These are phyloP conservation scores for Croton laevigatus DNA, from an alignment of 441 rosid species.

Conservation along the genomic window DNA sequence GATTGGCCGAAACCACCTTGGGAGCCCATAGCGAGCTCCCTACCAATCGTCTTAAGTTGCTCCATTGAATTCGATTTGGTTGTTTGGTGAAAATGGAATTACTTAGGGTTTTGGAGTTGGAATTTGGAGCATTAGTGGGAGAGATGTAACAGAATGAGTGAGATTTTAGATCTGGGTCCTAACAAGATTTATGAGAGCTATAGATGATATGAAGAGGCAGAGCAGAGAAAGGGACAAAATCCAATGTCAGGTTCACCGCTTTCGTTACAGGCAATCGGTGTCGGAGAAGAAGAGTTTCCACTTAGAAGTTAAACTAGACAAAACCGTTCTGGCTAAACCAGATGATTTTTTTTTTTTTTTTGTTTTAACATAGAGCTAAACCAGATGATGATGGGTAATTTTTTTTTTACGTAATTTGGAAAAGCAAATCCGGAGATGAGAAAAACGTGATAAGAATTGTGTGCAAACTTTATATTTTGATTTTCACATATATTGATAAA, in stretches of 20 bases:
- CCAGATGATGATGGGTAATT: too few relatives aligned
- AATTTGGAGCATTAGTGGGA: not conserved
- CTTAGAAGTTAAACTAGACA: too few relatives aligned
- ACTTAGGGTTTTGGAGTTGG: not conserved
- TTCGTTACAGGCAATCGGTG: not conserved
- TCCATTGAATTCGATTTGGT: slow-evolving; percentile 44
- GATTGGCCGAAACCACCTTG: slow-evolving; percentile 96
- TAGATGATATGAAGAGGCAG: not conserved
- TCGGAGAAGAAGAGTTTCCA: not conserved
- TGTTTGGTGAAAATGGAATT: not conserved
- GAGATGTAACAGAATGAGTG: not conserved
- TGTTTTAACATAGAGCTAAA: too few relatives aligned
- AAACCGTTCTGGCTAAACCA: too few relatives aligned
- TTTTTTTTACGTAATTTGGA: too few relatives aligned
- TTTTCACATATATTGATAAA: too few relatives aligned
- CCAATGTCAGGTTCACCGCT: not conserved
- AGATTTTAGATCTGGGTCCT: not conserved
- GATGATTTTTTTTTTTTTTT: too few relatives aligned
- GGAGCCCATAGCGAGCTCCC: slow-evolving; percentile 99
- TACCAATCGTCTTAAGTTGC: slow-evolving; percentile 91
- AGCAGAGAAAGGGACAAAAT: not conserved
- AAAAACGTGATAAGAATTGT: too few relatives aligned
- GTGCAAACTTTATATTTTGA: too few relatives aligned
- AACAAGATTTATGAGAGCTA: not conserved
- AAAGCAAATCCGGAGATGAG: too few relatives aligned